Percentiles rank a stretch among this genome's conserved stretches.
Conservation (phyloP, 1,139 yeast genomes). For the Ogataea hybrid region DNA sequence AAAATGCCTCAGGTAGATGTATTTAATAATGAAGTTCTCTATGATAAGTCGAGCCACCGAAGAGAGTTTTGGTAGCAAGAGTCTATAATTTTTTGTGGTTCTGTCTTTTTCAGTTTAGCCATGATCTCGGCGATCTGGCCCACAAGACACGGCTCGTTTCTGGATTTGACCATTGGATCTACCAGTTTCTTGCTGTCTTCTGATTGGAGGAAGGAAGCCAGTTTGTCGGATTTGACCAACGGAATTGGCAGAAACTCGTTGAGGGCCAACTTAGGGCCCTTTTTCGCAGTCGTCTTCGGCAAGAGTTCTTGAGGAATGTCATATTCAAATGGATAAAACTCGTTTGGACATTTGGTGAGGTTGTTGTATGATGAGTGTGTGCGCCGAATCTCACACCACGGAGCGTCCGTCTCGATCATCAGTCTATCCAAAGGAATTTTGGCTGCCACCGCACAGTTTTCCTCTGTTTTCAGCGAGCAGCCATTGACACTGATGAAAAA, state of each 20-base stretch:
- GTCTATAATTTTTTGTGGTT: conserved; percentile 55
- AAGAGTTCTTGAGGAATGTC: conserved; percentile 14
- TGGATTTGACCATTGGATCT: conserved; percentile 66
- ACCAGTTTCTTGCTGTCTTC: conserved; percentile 26
- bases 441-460: conserved; percentile 65
- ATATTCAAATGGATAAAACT: conserved; percentile 45
- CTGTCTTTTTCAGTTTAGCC: conserved; percentile 50
- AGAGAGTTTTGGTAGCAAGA: conserved; percentile 64
- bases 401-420: conserved; percentile 93
- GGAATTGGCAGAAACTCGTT: conserved; percentile 60
- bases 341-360: conserved; percentile 53
- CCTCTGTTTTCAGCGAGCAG: conserved; percentile 80
- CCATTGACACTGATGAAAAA: conserved; percentile 86
- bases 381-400: conserved; percentile 94
- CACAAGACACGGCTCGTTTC: conserved; percentile 90
- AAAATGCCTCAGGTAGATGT: conserved; percentile 8
- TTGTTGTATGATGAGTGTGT: conserved; percentile 72
- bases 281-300: conserved; percentile 12
- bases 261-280: conserved; percentile 31
- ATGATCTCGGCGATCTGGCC: conserved; percentile 80
- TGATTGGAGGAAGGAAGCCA: conserved; percentile 25
- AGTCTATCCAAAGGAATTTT: conserved; percentile 65
- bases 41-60: conserved; percentile 43
- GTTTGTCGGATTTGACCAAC: conserved; percentile 63
- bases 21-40: conserved; percentile 8